A percentile compares a stretch with the other conserved stretches of the same genome.
These are phyloP conservation scores for Mentha longifolia DNA, from an alignment of 257 asterid genomes.

Conservation along the genomic window DNA sequence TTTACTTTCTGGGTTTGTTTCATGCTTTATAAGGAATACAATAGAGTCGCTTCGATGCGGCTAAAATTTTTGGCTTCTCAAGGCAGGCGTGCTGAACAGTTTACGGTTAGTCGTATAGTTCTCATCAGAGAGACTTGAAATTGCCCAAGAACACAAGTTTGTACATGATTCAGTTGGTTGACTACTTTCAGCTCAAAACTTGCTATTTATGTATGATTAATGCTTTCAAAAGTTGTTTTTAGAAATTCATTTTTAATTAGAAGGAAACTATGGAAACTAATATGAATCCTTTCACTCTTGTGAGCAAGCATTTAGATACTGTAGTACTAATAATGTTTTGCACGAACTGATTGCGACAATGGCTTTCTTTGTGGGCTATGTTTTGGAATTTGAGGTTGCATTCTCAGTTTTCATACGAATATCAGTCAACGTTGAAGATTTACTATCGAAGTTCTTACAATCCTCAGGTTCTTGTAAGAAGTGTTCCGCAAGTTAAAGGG, in stretches of 20 bases:
- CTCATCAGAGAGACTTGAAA: background rate
- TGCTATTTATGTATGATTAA: background rate
- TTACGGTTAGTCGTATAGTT: conserved; percentile 68
- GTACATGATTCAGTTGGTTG: background rate
- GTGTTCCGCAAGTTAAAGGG: conserved; percentile 77
- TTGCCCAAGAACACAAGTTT: background rate
- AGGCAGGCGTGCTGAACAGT: conserved; percentile 88
- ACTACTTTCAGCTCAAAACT: background rate
- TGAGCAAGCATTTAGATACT: background rate
- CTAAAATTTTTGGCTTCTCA: conserved; percentile 82
- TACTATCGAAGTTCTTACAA: background rate
- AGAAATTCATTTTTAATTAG: background rate
- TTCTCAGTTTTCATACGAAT: conserved; percentile 2
- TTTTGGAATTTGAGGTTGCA: background rate
- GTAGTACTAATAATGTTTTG: conserved; percentile 1
- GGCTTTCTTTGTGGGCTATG: background rate
- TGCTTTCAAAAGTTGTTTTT: background rate
- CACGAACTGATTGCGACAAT: background rate
- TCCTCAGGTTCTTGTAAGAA: conserved; percentile 89
- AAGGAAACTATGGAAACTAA: conserved; percentile 1
- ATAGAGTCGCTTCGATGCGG: conserved; percentile 82
- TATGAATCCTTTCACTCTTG: background rate
- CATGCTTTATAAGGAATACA: conserved; percentile 92
- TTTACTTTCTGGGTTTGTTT: conserved; percentile 89
- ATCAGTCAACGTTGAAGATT: background rate